Evolutionary conservation across 805 yeast genomes (phyloP).

Genomic region (Ogataea methylovora): DNA sequence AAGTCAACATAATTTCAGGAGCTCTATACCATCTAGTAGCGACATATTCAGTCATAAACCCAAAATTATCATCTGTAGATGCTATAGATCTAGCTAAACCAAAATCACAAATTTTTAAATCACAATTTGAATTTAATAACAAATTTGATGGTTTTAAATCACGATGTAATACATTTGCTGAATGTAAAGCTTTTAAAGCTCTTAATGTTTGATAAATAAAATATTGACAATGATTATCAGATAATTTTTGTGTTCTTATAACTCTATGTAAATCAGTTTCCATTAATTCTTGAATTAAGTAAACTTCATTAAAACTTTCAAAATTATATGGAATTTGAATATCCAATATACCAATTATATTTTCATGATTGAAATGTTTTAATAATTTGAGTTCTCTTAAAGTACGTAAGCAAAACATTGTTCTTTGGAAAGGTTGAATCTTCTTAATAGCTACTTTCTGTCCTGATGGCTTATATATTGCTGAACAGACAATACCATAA

Average conservation of each 20-base stretch:
- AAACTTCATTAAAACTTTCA: constrained; percentile 63
- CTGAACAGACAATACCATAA: constrained; percentile 89
- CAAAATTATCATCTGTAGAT: constrained; percentile 56
- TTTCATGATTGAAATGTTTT: constrained; percentile 64
- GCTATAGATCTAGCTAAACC: constrained; percentile 66
- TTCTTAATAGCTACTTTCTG: constrained; percentile 90
- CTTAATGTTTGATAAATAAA: constrained; percentile 63
- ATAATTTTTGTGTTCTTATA: constrained; percentile 46
- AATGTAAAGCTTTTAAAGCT: constrained; percentile 64
- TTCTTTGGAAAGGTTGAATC: constrained; percentile 61
- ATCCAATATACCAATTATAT: constrained; percentile 59
- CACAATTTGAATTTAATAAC: constrained; percentile 61
- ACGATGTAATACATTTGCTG: constrained; percentile 67
- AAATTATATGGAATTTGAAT: constrained; percentile 55
- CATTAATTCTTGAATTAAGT: constrained; percentile 71
- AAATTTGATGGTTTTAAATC: constrained; percentile 73
- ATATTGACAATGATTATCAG: constrained; percentile 64
- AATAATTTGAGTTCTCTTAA: constrained; percentile 62
- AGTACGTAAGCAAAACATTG: constrained; percentile 62
- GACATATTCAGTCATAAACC: constrained; percentile 78
- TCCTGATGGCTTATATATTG: constrained; percentile 76
- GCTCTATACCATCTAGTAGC: constrained; percentile 86
- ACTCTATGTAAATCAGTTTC: constrained; percentile 65
- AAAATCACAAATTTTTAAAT: constrained; percentile 71
- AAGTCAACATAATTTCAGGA: constrained; percentile 89